Evolutionary conservation across 148 eudicot species (phyloP).

Genomic region (Chenopodium berlandieri): DNA sequence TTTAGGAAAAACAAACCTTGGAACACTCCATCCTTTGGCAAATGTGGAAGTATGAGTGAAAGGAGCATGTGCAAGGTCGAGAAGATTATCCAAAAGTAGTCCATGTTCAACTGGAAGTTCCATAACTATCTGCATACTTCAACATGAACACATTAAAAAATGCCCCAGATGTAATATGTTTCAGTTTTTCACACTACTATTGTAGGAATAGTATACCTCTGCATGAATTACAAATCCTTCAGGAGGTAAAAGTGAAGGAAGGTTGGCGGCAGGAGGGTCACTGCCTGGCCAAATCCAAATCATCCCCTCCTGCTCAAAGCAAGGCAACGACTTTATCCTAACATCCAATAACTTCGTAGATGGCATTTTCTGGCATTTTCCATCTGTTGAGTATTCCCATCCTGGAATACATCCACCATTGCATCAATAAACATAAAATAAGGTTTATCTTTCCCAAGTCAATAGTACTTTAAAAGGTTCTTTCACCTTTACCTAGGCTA

Average conservation of each 20-base stretch:
- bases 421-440: not conserved
- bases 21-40: slow-evolving; percentile 96
- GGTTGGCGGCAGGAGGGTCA: slow-evolving; percentile 69
- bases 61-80: slow-evolving; percentile 96
- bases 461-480: not conserved
- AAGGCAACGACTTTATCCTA: slow-evolving; percentile 72
- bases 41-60: slow-evolving; percentile 94
- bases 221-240: slow-evolving; percentile 84
- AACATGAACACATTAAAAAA: not conserved
- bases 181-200: not conserved
- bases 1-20: slow-evolving; percentile 47
- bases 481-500: not conserved
- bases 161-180: not conserved
- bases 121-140: slow-evolving; percentile 70
- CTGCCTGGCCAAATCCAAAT: slow-evolving; percentile 98
- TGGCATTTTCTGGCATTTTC: slow-evolving; percentile 97
- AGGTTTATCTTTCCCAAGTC: not conserved
- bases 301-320: slow-evolving; percentile 94
- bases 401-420: slow-evolving; percentile 39
- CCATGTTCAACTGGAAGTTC: slow-evolving; percentile 98
- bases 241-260: slow-evolving; percentile 86
- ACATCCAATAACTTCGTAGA: slow-evolving; percentile 74
- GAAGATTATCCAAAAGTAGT: slow-evolving; percentile 86
- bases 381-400: slow-evolving; percentile 98
- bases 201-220: slow-evolving; percentile 48